Base-by-base conservation (phyloP, 2,329 filamentous ascomycete genomes). In the Pseudogymnoascus sp. region DNA sequence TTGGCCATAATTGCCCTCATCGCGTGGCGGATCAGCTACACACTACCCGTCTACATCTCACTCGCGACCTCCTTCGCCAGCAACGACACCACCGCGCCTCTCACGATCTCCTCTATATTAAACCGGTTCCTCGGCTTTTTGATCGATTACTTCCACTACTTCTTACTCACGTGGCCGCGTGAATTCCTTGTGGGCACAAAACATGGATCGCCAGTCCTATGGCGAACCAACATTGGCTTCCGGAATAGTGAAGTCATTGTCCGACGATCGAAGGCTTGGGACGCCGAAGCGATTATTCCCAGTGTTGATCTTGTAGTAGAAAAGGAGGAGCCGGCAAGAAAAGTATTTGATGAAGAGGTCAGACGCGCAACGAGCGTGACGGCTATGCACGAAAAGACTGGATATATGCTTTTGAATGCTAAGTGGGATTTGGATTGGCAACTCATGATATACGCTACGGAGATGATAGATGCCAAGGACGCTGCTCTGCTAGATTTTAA, bases 381-480 rank as follows among this genome's bases (percentile, higher is more conserved):
- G 67, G 78, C 85, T 58, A 76, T 92, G 67, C 77, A 80, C 66
- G 79, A 84, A 66, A 96, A 95, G 79, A 96, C 91, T 28, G 91
- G 90, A 18, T 95, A 95, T 70, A 74, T 95, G 64, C 85, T 94
- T 65, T 88, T 95, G 78, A 89, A 92, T 70, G 82, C 80, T 63
- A 82, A 90, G 63, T 97, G 90, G 86, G 89, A 95, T 71, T 76
- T 96, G 62, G 91, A 96, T 71, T 96, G 92, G 80, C 79, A 79
- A 52, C 80, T 81, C 18, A 96, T 96, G 89, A 76, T 90, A 10
- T 75, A 80, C 63, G 90, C 89, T 3, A 84, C 83, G 67, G 76
- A 79, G 18, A 67, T 81, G 21, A 71, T 57, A 37, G 55, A 57
- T 57, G 55, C 30, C 8, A 57, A 57, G 18, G 55, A 57, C 23